A percentile compares a stretch with the other conserved stretches of the same genome.
These are phyloP conservation scores for Dacryopinax primogenitus DNA, from an alignment of 768 basidiomycete genomes.

Conservation along the genomic window DNA sequence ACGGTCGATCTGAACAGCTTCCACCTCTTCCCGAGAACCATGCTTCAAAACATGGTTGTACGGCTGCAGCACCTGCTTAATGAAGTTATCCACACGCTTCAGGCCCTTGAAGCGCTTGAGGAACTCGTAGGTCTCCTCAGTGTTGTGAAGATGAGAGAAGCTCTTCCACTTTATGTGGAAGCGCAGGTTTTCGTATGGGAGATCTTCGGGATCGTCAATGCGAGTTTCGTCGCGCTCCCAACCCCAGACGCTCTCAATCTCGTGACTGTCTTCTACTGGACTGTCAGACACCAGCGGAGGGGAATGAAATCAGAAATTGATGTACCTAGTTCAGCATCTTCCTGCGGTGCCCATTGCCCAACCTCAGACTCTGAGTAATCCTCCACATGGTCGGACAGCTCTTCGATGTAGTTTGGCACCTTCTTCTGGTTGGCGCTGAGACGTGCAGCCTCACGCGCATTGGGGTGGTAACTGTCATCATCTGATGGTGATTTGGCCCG, in stretches of 20 bases:
- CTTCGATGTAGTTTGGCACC: slow-evolving; percentile 62
- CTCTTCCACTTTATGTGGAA: slow-evolving; percentile 99
- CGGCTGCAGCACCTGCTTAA: slow-evolving; percentile 55
- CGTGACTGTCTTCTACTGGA: slow-evolving; percentile 50
- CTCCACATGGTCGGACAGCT: slow-evolving; percentile 44
- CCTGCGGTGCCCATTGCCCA: slow-evolving; percentile 34
- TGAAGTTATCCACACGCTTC: slow-evolving; percentile 98
- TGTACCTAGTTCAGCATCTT: slow-evolving; percentile 3
- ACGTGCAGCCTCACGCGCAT: slow-evolving; percentile 27
- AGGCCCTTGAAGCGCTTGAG: slow-evolving; percentile 88
- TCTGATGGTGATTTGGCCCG: slow-evolving; percentile 28
- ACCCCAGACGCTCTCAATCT: slow-evolving; percentile 82
- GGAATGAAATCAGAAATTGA: not conserved
- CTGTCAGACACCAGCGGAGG: slow-evolving; percentile 5
- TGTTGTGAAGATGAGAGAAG: slow-evolving; percentile 96
- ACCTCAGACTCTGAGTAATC: slow-evolving; percentile 38
- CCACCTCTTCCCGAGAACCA: slow-evolving; percentile 73
- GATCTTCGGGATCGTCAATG: slow-evolving; percentile 60
- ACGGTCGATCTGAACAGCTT: slow-evolving; percentile 76
- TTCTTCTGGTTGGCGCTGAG: slow-evolving; percentile 63
- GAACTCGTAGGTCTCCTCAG: slow-evolving; percentile 96
- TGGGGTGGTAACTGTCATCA: slow-evolving; percentile 25
- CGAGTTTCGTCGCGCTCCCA: slow-evolving; percentile 77
- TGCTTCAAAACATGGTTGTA: slow-evolving; percentile 56
- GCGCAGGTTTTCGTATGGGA: slow-evolving; percentile 86